phyloP scores from a whole-genome alignment of 441 rosid genomes.

The Pelargonium myrrhifolium region DNA sequence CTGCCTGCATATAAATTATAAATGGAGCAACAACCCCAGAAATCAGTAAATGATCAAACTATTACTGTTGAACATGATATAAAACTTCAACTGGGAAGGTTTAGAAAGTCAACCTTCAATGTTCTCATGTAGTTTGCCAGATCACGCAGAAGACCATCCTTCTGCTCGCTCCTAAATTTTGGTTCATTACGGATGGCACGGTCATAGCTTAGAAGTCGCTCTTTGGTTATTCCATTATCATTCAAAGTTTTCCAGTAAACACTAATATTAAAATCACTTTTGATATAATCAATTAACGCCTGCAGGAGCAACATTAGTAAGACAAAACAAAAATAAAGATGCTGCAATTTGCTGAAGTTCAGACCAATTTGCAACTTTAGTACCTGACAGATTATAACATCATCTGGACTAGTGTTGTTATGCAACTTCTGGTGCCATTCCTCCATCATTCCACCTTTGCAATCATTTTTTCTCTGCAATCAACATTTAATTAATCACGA shows the following conservation, averaged over 20 bases:
- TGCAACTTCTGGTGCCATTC: slow-evolving; percentile 99
- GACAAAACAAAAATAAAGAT: slow-evolving; percentile 12
- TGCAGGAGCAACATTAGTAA: slow-evolving; percentile 30
- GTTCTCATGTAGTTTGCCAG: slow-evolving; percentile 93
- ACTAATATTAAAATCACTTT: slow-evolving; percentile 66
- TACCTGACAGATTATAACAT: slow-evolving; percentile 96
- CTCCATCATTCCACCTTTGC: slow-evolving; percentile 99
- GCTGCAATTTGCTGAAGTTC: slow-evolving; percentile 16
- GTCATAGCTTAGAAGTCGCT: slow-evolving; percentile 90
- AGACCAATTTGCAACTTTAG: slow-evolving; percentile 16
- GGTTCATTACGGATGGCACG: slow-evolving; percentile 93
- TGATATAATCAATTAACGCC: slow-evolving; percentile 82
- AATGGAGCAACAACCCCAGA: not conserved
- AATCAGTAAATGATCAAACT: not conserved
- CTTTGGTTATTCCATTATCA: slow-evolving; percentile 85
- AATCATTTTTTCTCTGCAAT: slow-evolving; percentile 76
- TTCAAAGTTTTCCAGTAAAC: slow-evolving; percentile 95
- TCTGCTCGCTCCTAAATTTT: slow-evolving; percentile 66
- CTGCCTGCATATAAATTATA: slow-evolving; percentile 58
- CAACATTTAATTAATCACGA: slow-evolving; percentile 20
- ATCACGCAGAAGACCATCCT: slow-evolving; percentile 79
- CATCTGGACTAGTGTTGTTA: slow-evolving; percentile 98
- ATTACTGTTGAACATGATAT: not conserved
- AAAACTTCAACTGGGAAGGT: slow-evolving; percentile 10
- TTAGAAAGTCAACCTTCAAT: slow-evolving; percentile 57